Conservation (phyloP, 2,329 filamentous ascomycete genomes). For the Clarireedia paspali region DNA sequence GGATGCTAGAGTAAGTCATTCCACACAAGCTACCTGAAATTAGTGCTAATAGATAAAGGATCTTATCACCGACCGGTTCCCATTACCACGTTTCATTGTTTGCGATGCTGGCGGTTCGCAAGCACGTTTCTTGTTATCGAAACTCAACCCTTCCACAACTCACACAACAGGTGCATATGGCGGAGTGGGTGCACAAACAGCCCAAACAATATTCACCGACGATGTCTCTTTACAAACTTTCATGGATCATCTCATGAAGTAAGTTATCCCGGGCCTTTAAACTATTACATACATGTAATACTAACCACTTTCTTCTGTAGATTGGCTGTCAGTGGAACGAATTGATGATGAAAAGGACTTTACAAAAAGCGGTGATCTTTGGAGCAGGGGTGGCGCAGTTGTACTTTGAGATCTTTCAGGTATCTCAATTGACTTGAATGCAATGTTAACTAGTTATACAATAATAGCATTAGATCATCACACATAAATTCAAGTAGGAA, state of each 20-base stretch:
- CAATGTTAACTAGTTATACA: constrained; percentile 8
- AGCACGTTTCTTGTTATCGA: constrained; percentile 91
- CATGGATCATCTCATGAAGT: constrained; percentile 99
- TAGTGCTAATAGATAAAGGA: constrained; percentile 48
- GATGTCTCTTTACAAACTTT: constrained; percentile 97
- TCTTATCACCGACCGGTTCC: constrained; percentile 93
- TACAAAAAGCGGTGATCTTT: constrained; percentile 7
- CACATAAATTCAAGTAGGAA: neutral
- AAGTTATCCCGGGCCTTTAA: constrained; percentile 33
- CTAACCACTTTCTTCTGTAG: constrained; percentile 28
- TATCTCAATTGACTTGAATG: constrained; percentile 6
- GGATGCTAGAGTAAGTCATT: constrained; percentile 73
- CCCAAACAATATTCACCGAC: constrained; percentile 98
- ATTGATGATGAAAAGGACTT: constrained; percentile 32
- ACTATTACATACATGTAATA: constrained; percentile 9
- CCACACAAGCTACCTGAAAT: neutral
- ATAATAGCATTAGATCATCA: constrained; percentile 9
- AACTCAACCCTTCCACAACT: constrained; percentile 95
- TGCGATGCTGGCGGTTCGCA: constrained; percentile 98
- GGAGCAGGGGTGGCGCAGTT: constrained; percentile 4
- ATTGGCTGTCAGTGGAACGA: constrained; percentile 57
- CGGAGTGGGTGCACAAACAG: constrained; percentile 73
- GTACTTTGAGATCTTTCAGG: constrained; percentile 1
- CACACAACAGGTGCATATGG: constrained; percentile 92
- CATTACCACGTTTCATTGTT: constrained; percentile 95